Evolutionary conservation across 345 rosid species (phyloP).

Genomic region (Physaria fendleri): DNA sequence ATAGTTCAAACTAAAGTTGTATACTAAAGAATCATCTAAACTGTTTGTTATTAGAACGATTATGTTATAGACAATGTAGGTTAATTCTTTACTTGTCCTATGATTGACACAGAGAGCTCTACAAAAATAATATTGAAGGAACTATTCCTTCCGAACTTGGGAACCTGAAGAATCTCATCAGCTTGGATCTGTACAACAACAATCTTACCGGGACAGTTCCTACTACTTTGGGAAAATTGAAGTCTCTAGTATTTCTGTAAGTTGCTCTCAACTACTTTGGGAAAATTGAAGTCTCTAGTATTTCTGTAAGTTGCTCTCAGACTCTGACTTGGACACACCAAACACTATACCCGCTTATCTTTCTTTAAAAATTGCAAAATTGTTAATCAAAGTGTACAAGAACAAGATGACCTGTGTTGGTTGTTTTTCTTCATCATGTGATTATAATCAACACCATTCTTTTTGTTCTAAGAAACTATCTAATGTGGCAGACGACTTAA

Average conservation of each 20-base stretch:
- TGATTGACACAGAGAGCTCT: slow-evolving; percentile 51
- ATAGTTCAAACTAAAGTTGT: not conserved
- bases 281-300: slow-evolving; percentile 72
- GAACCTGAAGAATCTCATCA: slow-evolving; percentile 66
- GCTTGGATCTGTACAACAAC: slow-evolving; percentile 87
- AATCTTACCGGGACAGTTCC: slow-evolving; percentile 72
- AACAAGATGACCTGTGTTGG: too few relatives aligned
- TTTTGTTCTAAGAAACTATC: not conserved
- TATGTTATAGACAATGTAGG: not conserved
- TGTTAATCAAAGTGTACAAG: too few relatives aligned
- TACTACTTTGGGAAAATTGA: slow-evolving; percentile 58
- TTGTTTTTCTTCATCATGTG: too few relatives aligned
- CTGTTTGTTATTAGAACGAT: too few relatives aligned
- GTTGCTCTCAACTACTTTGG: slow-evolving; percentile 65
- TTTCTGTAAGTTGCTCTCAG: slow-evolving; percentile 83
- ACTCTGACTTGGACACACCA: too few relatives aligned
- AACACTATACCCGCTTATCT: too few relatives aligned
- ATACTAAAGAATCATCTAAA: too few relatives aligned
- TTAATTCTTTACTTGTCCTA: not conserved
- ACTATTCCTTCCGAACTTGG: slow-evolving; percentile 68
- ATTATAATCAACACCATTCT: not conserved
- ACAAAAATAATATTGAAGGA: slow-evolving; percentile 73
- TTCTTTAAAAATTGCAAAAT: too few relatives aligned
- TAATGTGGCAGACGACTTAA: slow-evolving; percentile 44
- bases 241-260: slow-evolving; percentile 78